phyloP scores from a whole-genome alignment of 257 asterid species.

The Gentiana dahurica region DNA sequence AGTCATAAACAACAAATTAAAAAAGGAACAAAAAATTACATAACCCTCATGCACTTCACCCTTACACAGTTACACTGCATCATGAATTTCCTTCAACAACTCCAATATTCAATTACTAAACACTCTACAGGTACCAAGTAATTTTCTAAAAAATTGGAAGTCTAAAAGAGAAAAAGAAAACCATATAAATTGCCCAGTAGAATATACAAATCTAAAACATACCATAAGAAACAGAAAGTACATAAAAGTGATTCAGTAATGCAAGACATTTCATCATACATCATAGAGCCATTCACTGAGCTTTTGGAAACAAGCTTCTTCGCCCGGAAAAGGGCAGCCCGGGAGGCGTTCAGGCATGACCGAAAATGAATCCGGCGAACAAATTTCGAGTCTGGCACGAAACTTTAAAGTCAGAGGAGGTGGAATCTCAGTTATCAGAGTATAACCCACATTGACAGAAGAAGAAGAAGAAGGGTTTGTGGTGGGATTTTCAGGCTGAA shows the following conservation, averaged over 20 bases:
- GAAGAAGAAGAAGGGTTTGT: too few relatives aligned
- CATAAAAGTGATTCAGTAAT: not conserved
- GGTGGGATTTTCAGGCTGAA: not conserved
- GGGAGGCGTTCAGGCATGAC: slow-evolving; percentile 45
- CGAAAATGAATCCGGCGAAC: slow-evolving; percentile 78
- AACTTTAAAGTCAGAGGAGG: slow-evolving; percentile 30
- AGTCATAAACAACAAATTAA: too few relatives aligned
- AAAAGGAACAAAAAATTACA: too few relatives aligned
- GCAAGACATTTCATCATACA: slow-evolving; percentile 27
- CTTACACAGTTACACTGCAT: too few relatives aligned
- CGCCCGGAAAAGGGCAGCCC: slow-evolving; percentile 61
- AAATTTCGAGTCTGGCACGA: slow-evolving; percentile 55
- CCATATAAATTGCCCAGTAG: not conserved
- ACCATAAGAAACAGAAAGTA: not conserved
- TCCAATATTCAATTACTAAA: too few relatives aligned
- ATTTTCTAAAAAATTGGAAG: too few relatives aligned
- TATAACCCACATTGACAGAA: too few relatives aligned
- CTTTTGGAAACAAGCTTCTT: slow-evolving; percentile 41
- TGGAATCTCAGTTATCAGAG: slow-evolving; percentile 12
- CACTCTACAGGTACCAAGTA: too few relatives aligned
- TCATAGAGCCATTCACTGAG: slow-evolving; percentile 41
- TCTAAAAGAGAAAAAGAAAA: too few relatives aligned
- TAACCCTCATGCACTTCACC: too few relatives aligned
- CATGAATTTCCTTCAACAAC: too few relatives aligned
- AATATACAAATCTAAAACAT: not conserved